These are phyloP conservation scores for Thelonectria blattea DNA, from an alignment of 2,329 filamentous ascomycete species.

Conservation along the genomic window DNA sequence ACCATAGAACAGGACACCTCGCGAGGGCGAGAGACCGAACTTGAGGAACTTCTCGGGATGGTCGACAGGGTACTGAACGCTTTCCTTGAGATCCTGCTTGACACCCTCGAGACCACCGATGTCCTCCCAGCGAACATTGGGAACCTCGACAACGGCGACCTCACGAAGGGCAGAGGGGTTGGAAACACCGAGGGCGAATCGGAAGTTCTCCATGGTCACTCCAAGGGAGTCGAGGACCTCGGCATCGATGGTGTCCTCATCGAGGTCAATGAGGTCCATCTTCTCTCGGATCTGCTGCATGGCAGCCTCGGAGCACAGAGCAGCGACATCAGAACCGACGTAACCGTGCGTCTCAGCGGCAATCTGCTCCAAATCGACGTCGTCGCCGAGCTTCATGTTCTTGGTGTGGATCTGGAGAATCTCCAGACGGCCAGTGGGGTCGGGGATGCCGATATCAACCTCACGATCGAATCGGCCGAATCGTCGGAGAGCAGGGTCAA, in stretches of 20 bases:
- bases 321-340: slow-evolving; percentile 97
- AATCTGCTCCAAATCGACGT: slow-evolving; percentile 96
- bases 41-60: slow-evolving; percentile 99
- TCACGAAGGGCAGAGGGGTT: slow-evolving; percentile 99
- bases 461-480: slow-evolving; percentile 99
- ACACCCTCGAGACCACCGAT: slow-evolving; percentile 98
- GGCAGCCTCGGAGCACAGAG: slow-evolving; percentile 96
- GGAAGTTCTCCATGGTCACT: slow-evolving; percentile 99
- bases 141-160: slow-evolving; percentile 98
- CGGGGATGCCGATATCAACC: slow-evolving; percentile 97
- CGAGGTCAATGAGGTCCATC: slow-evolving; percentile 99
- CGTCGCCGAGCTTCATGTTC: slow-evolving; percentile 99
- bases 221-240: slow-evolving; percentile 98
- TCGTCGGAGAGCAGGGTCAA: slow-evolving; percentile 95
- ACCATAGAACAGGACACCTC: slow-evolving; percentile 98
- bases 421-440: slow-evolving; percentile 97
- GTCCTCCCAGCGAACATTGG: slow-evolving; percentile 99
- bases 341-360: slow-evolving; percentile 98
- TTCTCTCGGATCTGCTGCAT: slow-evolving; percentile 99
- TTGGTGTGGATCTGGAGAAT: slow-evolving; percentile 99
- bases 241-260: slow-evolving; percentile 98
- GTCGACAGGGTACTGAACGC: slow-evolving; percentile 98
- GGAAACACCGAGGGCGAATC: slow-evolving; percentile 95
- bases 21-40: slow-evolving; percentile 96
- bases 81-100: slow-evolving; percentile 99